Conservation (phyloP, 768 basidiomycete species). For the Pleurotus giganteus region DNA sequence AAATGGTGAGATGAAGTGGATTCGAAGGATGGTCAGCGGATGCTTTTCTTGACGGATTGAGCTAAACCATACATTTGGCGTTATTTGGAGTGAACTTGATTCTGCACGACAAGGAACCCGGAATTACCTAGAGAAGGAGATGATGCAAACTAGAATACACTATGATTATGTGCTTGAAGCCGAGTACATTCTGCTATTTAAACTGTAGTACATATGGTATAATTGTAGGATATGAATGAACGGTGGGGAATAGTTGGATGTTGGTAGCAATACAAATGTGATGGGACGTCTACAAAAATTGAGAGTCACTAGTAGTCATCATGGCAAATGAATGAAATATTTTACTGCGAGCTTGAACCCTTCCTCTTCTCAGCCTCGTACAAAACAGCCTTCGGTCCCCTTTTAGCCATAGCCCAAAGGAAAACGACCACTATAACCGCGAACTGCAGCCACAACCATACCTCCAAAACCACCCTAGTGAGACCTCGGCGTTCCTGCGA, state of each 20-base stretch:
- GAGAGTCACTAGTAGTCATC: not conserved
- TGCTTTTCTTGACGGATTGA: too few relatives aligned
- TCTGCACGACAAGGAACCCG: too few relatives aligned
- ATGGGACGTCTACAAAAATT: too few relatives aligned
- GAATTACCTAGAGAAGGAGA: too few relatives aligned
- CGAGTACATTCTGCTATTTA: too few relatives aligned
- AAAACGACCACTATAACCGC: conserved; percentile 71
- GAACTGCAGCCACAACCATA: conserved; percentile 88
- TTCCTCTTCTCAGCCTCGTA: conserved; percentile 37
- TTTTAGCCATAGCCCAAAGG: conserved; percentile 76
- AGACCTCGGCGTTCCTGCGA: conserved; percentile 15
- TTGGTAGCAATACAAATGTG: not conserved
- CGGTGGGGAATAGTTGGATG: not conserved
- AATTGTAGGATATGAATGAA: not conserved
- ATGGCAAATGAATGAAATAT: conserved; percentile 1
- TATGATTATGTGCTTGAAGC: too few relatives aligned
- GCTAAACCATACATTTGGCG: too few relatives aligned
- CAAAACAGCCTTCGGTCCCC: conserved; percentile 71
- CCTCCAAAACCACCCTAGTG: conserved; percentile 56
- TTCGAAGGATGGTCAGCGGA: too few relatives aligned
- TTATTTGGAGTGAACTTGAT: too few relatives aligned
- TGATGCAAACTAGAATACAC: too few relatives aligned
- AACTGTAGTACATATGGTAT: not conserved
- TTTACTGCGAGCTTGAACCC: conserved; percentile 14
- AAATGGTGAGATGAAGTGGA: too few relatives aligned